These are phyloP conservation scores for Cutaneotrichosporon sp. DNA, from an alignment of 1,284 basidiomycete genomes.

Conservation along the genomic window DNA sequence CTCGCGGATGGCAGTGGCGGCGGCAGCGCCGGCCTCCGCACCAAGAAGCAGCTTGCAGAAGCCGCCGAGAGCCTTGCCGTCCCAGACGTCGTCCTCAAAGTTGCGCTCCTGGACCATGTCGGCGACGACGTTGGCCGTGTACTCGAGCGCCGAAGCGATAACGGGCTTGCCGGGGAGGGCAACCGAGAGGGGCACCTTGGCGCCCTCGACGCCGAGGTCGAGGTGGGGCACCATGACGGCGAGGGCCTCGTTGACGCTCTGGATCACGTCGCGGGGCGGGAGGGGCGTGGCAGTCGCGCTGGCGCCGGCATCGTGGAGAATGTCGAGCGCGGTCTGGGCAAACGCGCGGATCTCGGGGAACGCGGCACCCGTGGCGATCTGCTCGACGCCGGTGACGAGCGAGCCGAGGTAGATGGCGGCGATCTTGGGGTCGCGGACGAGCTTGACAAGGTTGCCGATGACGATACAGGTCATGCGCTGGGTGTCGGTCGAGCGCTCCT, in stretches of 20 bases:
- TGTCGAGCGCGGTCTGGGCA: conserved; percentile 74
- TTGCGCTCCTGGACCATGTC: conserved; percentile 72
- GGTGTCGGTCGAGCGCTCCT: conserved; percentile 95
- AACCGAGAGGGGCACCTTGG: conserved; percentile 52
- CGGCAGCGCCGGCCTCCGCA: conserved; percentile 52
- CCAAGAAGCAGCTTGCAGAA: conserved; percentile 62
- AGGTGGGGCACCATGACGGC: conserved; percentile 64
- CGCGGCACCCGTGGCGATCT: conserved; percentile 85
- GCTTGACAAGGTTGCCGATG: conserved; percentile 95
- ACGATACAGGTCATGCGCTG: conserved; percentile 82
- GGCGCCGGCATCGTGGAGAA: conserved; percentile 76
- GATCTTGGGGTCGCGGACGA: conserved; percentile 88
- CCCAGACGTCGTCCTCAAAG: conserved; percentile 72
- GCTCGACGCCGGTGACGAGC: conserved; percentile 88
- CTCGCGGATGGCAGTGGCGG: conserved; percentile 66
- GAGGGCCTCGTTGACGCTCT: conserved; percentile 63
- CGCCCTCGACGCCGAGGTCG: conserved; percentile 58
- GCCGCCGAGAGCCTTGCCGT: conserved; percentile 64
- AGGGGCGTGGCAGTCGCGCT: conserved; percentile 67
- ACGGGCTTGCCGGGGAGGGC: conserved; percentile 50
- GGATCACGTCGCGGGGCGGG: conserved; percentile 66
- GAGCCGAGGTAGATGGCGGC: conserved; percentile 87
- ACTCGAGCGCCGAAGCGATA: conserved; percentile 60
- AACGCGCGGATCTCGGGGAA: conserved; percentile 98
- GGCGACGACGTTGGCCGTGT: conserved; percentile 71